Base-by-base conservation (phyloP, 2,329 filamentous ascomycete species). In the Penicillium sp. region DNA sequence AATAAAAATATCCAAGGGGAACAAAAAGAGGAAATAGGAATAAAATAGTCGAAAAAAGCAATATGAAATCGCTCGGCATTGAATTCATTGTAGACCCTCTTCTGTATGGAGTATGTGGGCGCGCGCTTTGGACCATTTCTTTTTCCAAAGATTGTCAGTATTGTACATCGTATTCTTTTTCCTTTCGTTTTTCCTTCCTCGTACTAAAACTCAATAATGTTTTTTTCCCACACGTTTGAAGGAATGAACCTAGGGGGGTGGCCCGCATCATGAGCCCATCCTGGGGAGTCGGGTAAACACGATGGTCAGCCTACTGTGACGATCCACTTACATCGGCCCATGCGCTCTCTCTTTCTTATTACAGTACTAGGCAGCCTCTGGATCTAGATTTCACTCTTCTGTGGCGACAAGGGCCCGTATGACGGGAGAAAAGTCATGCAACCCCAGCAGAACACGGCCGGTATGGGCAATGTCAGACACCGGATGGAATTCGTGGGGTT, bases 241-340 rank as follows among this genome's bases (percentile, higher is more conserved):
- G n/a, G 6, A 28, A 26, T 19, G 5, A 25, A 13, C 43, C 28
- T 16, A 26, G 26, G 43, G 43, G 25, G 25, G 6, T 30, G 26
- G 26, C 26, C 45, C 30, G 45, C 25, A 30, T 8, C 45, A 48
- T 48, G 14, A 30, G 45, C 26, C 45, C 45, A 48, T 48, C 14
- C 25, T 46, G 14, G 19, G 28, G 25, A 48, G 8, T 48, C 25
- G 45, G 45, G 45, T 30, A 48, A 48, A 30, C 45, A 30, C 45
- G 26, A 48, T 16, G 45, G 45, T 3, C 26, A 48, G 35, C 19
- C 38, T 42, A 10, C 43, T 28, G 43, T 2, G 25, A 28, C 25
- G 45, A 48, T 48, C 45, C 45, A 48, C 45, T 48, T 48, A 14
- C 5, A 51, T 51, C 48, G 48, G 48, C 48, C 48, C 48, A 51